Evolutionary conservation across 352 stramenopile genomes (phyloP), one percentile per base, ranked within the genome.

Genomic region (Pythium plurisporium): DNA sequence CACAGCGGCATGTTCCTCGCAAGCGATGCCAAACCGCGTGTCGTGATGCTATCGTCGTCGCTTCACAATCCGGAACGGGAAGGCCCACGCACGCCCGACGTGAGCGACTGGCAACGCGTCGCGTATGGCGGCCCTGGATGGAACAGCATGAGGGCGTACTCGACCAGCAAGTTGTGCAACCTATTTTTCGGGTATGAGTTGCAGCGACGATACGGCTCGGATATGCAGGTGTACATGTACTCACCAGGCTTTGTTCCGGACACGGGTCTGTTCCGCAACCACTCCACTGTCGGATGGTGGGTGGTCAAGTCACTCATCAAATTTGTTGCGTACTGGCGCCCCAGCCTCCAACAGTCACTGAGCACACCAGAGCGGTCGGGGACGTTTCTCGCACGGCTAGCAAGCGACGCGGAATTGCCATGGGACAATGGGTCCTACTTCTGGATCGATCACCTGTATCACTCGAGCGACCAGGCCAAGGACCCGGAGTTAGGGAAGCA

Each of bases 151-250:
- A 49, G 55, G 9, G 57, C 62, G 37, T 81, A 78, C 60, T 38
- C 54, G 22, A 78, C 62, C 4, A 74, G 53, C 57, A 81, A 78
- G 37, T 63, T 78, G 14, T 80, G 69, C 58, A 78, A 81, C 25
- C 27, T 78, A 25, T 54, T 80, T 17, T 78, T 81, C 30, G 69
- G 44, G 11, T 72, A 76, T 46, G 69, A 81, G 49, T 67, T 78
- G 34, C 44, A 58, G 40, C 69, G 69, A 0, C 66, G 69, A 0
- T 59, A 70, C 29, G 50, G 59, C 3, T 26, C 67, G 1, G 37
- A 58, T 9, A 27, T 76, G 29, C 44, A 59, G 5, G 60, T 77
- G 59, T 74, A 69, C 43, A 67, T 73, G 53, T 77, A 72, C 53
- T 64, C 65, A 14, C 65, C 69, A 4, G 65, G 68, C 9, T 69